Evolutionary conservation across 352 stramenopile genomes (phyloP).

Genomic region (Aphanomyces euteiches): DNA sequence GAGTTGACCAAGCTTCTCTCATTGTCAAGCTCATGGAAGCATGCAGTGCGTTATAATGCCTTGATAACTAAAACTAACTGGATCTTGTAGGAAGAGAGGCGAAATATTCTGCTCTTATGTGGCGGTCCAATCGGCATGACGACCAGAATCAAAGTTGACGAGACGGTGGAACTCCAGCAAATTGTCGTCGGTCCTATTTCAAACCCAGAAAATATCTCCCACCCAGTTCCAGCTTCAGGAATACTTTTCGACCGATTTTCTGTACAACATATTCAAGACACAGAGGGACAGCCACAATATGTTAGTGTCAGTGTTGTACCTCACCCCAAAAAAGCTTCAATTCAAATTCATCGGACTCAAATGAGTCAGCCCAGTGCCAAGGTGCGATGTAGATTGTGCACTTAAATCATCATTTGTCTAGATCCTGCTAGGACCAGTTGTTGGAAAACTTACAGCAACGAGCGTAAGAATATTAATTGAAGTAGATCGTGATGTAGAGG

Average conservation of each 20-base stretch:
- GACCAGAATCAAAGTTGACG: conserved; percentile 41
- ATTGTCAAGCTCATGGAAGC: conserved; percentile 40
- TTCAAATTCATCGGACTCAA: conserved; percentile 40
- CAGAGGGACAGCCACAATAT: conserved; percentile 38
- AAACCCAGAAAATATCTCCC: background rate
- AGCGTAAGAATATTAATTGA: conserved; percentile 60
- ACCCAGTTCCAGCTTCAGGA: background rate
- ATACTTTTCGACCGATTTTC: conserved; percentile 24
- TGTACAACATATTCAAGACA: background rate
- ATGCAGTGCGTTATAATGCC: conserved; percentile 5
- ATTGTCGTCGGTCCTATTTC: conserved; percentile 26
- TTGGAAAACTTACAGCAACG: conserved; percentile 53
- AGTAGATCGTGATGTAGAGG: conserved; percentile 44
- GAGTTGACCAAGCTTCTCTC: conserved; percentile 40
- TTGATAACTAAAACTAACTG: too few relatives aligned
- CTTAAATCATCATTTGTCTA: background rate
- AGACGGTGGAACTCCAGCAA: conserved; percentile 11
- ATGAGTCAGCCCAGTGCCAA: conserved; percentile 40
- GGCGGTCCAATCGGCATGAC: conserved; percentile 36
- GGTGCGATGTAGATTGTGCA: background rate
- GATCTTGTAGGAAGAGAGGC: conserved; percentile 36
- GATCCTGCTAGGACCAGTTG: conserved; percentile 55
- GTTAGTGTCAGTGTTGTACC: conserved; percentile 47
- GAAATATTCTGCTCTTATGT: conserved; percentile 48
- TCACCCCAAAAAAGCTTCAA: conserved; percentile 40